Conservation (phyloP, 2,329 filamentous ascomycete species). For the Cyphellophora attinorum region DNA sequence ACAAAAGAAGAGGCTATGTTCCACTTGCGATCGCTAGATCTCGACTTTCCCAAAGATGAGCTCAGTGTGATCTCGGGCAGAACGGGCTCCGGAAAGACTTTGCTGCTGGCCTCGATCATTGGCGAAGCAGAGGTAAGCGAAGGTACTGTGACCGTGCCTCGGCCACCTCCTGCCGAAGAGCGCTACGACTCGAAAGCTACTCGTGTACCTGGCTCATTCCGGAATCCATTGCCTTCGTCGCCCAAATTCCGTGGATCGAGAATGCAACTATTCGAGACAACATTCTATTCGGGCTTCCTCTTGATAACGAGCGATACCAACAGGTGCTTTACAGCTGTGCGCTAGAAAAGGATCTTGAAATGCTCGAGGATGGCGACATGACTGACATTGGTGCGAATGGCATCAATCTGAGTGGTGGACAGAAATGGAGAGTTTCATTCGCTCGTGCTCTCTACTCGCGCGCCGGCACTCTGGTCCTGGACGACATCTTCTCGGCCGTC, state of each 20-base stretch:
- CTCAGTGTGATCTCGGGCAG: conserved; percentile 67
- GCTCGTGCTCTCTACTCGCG: conserved; percentile 72
- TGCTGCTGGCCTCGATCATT: conserved; percentile 63
- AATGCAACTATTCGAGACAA: conserved; percentile 72
- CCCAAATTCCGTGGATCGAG: conserved; percentile 78
- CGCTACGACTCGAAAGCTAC: conserved; percentile 55
- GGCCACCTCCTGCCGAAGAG: conserved; percentile 40
- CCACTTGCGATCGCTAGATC: conserved; percentile 52
- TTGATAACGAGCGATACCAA: conserved; percentile 58
- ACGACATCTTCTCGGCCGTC: conserved; percentile 75
- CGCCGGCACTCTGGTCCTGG: conserved; percentile 65
- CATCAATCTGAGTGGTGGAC: conserved; percentile 74
- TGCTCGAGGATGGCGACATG: conserved; percentile 64
- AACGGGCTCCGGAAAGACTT: conserved; percentile 69
- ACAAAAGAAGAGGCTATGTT: conserved; percentile 51
- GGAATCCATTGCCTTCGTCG: conserved; percentile 62
- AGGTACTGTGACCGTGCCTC: conserved; percentile 48
- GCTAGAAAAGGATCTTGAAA: conserved; percentile 64
- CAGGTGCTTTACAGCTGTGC: conserved; percentile 65
- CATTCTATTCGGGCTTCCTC: conserved; percentile 66
- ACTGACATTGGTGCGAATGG: conserved; percentile 80
- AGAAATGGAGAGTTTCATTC: conserved; percentile 73
- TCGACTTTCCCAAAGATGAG: conserved; percentile 59
- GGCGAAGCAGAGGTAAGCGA: conserved; percentile 63
- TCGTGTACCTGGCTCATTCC: conserved; percentile 57